Conservation (phyloP, 768 basidiomycete species). For the Megacollybia marginata region DNA sequence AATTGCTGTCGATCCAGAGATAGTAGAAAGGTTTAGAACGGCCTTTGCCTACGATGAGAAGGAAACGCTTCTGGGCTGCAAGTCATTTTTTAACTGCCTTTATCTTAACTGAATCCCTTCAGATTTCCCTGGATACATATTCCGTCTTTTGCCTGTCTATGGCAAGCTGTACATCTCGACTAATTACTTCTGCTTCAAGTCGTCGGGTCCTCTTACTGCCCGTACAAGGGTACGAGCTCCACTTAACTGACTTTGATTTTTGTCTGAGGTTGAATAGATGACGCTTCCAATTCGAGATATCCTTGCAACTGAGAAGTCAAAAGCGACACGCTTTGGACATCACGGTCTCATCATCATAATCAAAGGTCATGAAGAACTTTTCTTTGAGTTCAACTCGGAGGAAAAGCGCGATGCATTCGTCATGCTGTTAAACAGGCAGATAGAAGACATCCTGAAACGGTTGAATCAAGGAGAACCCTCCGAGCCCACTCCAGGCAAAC, state of each 20-base stretch:
- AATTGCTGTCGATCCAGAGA: conserved; percentile 51
- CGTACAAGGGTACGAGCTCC: conserved; percentile 63
- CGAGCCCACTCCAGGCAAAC: conserved; percentile 43
- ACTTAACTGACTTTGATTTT: conserved; percentile 1
- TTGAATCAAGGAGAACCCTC: conserved; percentile 35
- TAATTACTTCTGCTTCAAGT: conserved; percentile 93
- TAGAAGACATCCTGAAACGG: conserved; percentile 61
- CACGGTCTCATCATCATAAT: conserved; percentile 86
- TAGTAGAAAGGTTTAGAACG: conserved; percentile 66
- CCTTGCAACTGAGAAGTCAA: conserved; percentile 74
- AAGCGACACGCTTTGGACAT: conserved; percentile 85
- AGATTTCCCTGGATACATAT: conserved; percentile 92
- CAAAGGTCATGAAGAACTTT: conserved; percentile 94
- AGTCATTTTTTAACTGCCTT: conserved; percentile 2
- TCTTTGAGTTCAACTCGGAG: conserved; percentile 86
- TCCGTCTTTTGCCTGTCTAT: conserved; percentile 80
- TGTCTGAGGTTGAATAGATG: conserved; percentile 53
- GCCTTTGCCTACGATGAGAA: conserved; percentile 87
- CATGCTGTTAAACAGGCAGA: conserved; percentile 65
- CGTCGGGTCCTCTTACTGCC: conserved; percentile 67
- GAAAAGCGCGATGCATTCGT: conserved; percentile 79
- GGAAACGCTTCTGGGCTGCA: conserved; percentile 83
- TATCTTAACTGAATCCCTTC: conserved; percentile 1
- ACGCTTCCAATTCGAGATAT: conserved; percentile 88
- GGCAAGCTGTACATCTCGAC: conserved; percentile 89